Base-by-base conservation (phyloP, 805 yeast genomes). In the Starmera dryadoides region DNA sequence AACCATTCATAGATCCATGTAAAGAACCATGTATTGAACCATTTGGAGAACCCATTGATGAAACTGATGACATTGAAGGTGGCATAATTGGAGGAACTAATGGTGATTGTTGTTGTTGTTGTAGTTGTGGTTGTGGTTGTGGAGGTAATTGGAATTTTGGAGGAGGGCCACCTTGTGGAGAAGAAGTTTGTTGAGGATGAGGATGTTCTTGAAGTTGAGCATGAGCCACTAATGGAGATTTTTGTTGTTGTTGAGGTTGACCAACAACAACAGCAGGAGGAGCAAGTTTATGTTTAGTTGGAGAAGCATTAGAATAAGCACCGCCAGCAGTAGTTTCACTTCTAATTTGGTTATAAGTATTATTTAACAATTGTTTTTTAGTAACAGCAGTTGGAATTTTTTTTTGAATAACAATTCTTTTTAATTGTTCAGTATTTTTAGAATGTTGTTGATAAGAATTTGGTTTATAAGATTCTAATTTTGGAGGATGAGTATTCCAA, bases 401-500 rank as follows among this genome's bases (percentile, higher is more conserved):
- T 36, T 48, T 41, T 11, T 35, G 34, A 9, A 41, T 49, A n/a
- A 45, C 34, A 12, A 49, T 34, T 35, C 45, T 48, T 15, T 39
- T 42, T 22, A 46, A 34, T 15, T 46, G 46, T 11, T 40, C 35
- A 0, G 39, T 41, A 15, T 44, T 46, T 33, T 50, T 18, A 17
- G 21, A 15, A 17, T 34, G 37, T 26, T 34, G 46, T 20, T 53
- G 56, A 42, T 63, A 60, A 5, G 58, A 32, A 28, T 60, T 55
- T 41, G 60, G 70, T 44, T 78, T 78, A 53, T 79, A 83, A 1
- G 87, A 79, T 39, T 79, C 81, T 33, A 86, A 53, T 49, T 75
- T 77, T 1, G 95, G 95, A 2, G 79, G 80, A 16, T 68, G 65
- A 1, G 66, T 53, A 33, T 71, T 69, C 97, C 97, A 89, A 11